Evolutionary conservation across 2,329 filamentous ascomycete species (phyloP), one percentile per base, ranked within the genome.

Genomic region (Colletotrichum tofieldiae): DNA sequence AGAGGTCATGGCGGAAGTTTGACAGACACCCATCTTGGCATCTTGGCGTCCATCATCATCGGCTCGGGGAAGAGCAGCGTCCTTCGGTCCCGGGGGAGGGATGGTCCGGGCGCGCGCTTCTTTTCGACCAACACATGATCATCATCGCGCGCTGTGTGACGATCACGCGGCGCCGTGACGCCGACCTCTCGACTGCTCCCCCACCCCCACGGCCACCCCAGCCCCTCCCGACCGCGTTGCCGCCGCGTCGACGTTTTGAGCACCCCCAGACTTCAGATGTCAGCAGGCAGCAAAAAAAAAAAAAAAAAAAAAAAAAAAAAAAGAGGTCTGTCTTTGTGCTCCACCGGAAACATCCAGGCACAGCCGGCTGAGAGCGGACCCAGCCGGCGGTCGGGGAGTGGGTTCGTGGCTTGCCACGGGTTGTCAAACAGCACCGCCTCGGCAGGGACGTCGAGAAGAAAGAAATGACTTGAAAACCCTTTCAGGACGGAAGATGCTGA

Each of bases 21-120:
- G 59, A 72, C 70, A 70, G 41, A 52, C 52, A 35, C 54, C 54
- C 59, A 65, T 37, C 65, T 60, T 55, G 70, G 45, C 59, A 65
- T 39, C 65, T 60, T 55, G 70, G 65, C 65, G n/a, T 41, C 9
- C 59, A 37, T 55, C 12, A 43, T 51, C 39, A 1, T 37, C 37
- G 59, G 49, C 65, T 66, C 70, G 70, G 32, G 6, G 32, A 56
- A 39, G 52, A 37, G 9, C 52, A 37, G 32, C 52, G 52, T n/a
- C 6, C 20, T 56, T 56, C 52, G 52, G 52, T 56, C 52, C 52
- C 52, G 52, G 32, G 32, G 32, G n/a, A 12, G 52, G 37, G 52
- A 39, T 16, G 58, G 49, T 20, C 45, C 43, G 51, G 63, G 39
- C 29, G 41, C 54, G 39, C 29, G 23, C n/a, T 23, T 26, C 3